Evolutionary conservation across 345 rosid genomes (phyloP).

Genomic region (Eutrema japonicum): DNA sequence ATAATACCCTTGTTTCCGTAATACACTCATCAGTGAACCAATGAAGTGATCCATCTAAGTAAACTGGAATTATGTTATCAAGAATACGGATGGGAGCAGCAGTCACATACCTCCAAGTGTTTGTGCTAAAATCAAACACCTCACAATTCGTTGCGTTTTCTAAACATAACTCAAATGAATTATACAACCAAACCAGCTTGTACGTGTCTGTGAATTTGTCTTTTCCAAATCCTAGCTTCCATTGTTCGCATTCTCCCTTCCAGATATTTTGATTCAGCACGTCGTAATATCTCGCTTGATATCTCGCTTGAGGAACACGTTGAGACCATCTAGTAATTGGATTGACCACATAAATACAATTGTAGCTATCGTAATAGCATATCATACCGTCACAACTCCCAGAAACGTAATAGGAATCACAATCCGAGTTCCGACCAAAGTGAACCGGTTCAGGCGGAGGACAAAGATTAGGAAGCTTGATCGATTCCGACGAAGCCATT

Average conservation of each 20-base stretch:
- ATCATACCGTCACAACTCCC: slow-evolving; percentile 21
- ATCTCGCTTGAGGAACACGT: slow-evolving; percentile 17
- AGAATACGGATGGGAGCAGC: neutral
- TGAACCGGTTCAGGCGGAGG: neutral
- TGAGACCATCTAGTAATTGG: neutral
- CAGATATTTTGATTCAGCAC: neutral
- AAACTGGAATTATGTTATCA: neutral
- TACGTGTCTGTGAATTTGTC: neutral
- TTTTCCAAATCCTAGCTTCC: slow-evolving; percentile 2
- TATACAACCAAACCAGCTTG: neutral
- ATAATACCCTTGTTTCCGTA: neutral
- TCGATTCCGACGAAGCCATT: neutral
- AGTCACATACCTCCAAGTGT: slow-evolving; percentile 9
- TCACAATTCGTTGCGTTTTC: neutral
- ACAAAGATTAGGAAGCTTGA: neutral
- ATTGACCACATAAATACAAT: neutral
- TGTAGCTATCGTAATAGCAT: neutral
- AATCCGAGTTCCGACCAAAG: too few relatives aligned
- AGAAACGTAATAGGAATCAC: too few relatives aligned
- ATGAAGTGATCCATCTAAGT: slow-evolving; percentile 1
- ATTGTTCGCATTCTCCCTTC: neutral
- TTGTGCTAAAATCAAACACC: neutral
- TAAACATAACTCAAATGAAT: neutral
- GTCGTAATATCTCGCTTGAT: neutral
- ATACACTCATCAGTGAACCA: slow-evolving; percentile 1